phyloP scores from a whole-genome alignment of 805 yeast species.

The Kodamaea sagamina region DNA sequence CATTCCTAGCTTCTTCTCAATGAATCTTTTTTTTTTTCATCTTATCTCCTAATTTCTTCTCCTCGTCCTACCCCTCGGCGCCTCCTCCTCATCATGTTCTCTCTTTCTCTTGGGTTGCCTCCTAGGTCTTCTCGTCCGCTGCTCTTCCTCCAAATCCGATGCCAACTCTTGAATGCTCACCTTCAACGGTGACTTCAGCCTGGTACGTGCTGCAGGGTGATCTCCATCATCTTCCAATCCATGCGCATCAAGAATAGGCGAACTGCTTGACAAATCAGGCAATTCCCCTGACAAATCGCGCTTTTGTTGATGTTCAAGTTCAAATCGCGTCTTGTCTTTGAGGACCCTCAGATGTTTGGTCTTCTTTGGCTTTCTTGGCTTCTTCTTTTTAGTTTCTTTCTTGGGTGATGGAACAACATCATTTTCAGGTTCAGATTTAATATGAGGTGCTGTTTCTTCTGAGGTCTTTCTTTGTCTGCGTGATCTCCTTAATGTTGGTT shows the following conservation, averaged over 20 bases:
- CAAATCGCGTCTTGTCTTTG: slow-evolving; percentile 2
- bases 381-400: neutral
- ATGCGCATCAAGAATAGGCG: neutral
- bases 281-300: slow-evolving; percentile 13
- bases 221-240: slow-evolving; percentile 16
- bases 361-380: neutral
- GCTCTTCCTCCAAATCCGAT: slow-evolving; percentile 14
- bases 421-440: neutral
- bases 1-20: too few species aligned
- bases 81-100: slow-evolving; percentile 6
- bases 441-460: neutral
- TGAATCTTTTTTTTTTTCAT: too few species aligned
- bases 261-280: slow-evolving; percentile 4
- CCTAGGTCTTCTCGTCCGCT: slow-evolving; percentile 3
- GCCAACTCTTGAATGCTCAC: slow-evolving; percentile 24
- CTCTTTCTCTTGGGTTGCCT: slow-evolving; percentile 4
- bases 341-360: slow-evolving; percentile 2
- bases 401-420: neutral
- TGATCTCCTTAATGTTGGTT: neutral
- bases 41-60: slow-evolving; percentile 5
- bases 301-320: slow-evolving; percentile 1
- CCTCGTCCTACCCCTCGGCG: slow-evolving; percentile 13
- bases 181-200: slow-evolving; percentile 40
- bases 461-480: neutral
- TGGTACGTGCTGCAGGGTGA: slow-evolving; percentile 33